A percentile compares a stretch with the other conserved stretches of the same genome.
Evolutionary conservation across 1,284 basidiomycete genomes (phyloP).

Genomic region (Moesziomyces sp.): DNA sequence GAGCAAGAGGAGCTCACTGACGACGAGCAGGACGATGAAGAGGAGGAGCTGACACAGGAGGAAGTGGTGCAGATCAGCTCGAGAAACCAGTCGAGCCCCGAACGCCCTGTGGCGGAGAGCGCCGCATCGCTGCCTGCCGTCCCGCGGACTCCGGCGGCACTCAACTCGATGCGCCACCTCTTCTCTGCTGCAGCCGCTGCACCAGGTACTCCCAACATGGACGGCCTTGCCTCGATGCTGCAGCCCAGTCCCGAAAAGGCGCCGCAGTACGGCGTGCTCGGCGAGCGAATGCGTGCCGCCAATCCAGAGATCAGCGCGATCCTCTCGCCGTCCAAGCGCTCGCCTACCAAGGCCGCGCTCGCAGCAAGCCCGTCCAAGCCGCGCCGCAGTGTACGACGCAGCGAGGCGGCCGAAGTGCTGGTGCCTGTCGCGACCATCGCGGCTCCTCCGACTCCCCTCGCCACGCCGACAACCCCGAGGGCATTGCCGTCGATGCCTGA

Average conservation of each 20-base stretch:
- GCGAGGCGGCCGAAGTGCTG: slow-evolving; percentile 29
- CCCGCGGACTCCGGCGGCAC: slow-evolving; percentile 28
- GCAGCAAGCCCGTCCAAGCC: slow-evolving; percentile 15
- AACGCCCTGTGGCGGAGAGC: not conserved
- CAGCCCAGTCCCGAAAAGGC: slow-evolving; percentile 11
- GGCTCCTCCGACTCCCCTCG: not conserved
- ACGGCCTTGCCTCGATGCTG: slow-evolving; percentile 22
- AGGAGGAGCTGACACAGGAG: slow-evolving; percentile 17
- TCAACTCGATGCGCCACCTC: slow-evolving; percentile 32
- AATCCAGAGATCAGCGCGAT: slow-evolving; percentile 27
- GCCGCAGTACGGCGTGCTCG: slow-evolving; percentile 30
- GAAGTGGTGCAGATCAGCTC: slow-evolving; percentile 31
- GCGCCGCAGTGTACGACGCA: slow-evolving; percentile 27
- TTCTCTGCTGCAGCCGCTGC: slow-evolving; percentile 24
- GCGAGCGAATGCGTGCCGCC: slow-evolving; percentile 33
- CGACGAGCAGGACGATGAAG: slow-evolving; percentile 30
- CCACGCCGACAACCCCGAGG: slow-evolving; percentile 15
- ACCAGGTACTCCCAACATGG: slow-evolving; percentile 32
- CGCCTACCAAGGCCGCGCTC: slow-evolving; percentile 8
- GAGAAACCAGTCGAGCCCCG: slow-evolving; percentile 13
- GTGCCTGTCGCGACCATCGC: not conserved
- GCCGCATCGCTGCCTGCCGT: not conserved
- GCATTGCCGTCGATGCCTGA: not conserved
- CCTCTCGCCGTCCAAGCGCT: slow-evolving; percentile 19
- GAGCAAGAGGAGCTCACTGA: slow-evolving; percentile 43